Base-by-base conservation (phyloP, 2,329 filamentous ascomycete species). In the Ceratocystis eucalypticola region DNA sequence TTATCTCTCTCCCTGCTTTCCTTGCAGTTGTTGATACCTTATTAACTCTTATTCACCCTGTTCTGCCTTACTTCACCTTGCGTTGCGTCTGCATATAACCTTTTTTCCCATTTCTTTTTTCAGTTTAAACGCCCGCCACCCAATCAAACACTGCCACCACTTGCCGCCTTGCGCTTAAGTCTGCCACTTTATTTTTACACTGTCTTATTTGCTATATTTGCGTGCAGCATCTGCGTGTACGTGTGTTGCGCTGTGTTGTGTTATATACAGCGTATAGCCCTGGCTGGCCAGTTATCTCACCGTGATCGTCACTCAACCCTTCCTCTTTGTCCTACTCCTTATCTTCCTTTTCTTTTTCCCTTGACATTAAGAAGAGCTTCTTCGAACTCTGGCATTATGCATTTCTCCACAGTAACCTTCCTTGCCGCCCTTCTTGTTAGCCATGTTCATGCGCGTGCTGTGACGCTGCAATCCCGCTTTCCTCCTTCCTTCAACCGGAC, bases 141-240 rank as follows among this genome's bases (percentile, higher is more conserved):
- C 25, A 33, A 59, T 59, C 53, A 59, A 30, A 30, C 28, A 59
- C 28, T 37, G 53, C 12, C 53, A 25, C 53, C 28, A 37, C 10
- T 59, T 59, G 53, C 53, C 25, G 53, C 28, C 28, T 59, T 33
- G 37, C 28, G 25, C 53, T n/a, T 59, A 17, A 30, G 53, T 17
- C 53, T 59, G 53, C 53, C 53, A 59, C 53, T 59, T 20, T 37
- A 33, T 37, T 59, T 59, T 20, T 59, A n/a, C 53, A 12, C 22
- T 5, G 25, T 30, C 25, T 59, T 48, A n/a, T 25, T 50, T 50
- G 7, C n/a, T 22, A 10, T 17, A 25, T 15, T 15, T 15, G 6
- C 7, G 25, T 22, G 48, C 10, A 41, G 37, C 37, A 41, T 41
- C 10, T 41, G 37, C 37, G 37, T 41, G 37, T 41, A 41, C 37